These are phyloP conservation scores for Litchi chinensis DNA, from an alignment of 345 rosid genomes.

Conservation along the genomic window DNA sequence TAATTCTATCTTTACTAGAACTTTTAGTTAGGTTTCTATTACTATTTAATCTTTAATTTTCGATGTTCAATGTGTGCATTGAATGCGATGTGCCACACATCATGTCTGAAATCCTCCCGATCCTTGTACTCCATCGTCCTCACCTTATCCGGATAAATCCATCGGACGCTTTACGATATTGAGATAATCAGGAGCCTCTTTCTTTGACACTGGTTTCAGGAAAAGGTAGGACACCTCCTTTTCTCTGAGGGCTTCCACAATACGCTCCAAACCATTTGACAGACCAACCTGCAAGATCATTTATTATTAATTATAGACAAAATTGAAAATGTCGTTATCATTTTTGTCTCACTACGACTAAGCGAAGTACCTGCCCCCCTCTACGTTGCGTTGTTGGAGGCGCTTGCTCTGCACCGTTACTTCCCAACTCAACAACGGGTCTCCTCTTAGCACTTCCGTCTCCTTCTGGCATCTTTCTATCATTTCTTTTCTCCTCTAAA, in stretches of 20 bases:
- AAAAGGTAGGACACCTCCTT: constrained; percentile 81
- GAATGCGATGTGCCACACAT: constrained; percentile 73
- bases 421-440: constrained; percentile 60
- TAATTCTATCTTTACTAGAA: too few species aligned
- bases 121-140: constrained; percentile 80
- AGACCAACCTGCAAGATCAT: constrained; percentile 65
- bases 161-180: constrained; percentile 63
- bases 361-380: constrained; percentile 78
- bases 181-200: constrained; percentile 92
- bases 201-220: constrained; percentile 82
- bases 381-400: constrained; percentile 80
- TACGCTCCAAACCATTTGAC: constrained; percentile 73
- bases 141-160: constrained; percentile 95
- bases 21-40: too few species aligned
- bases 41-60: too few species aligned
- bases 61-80: constrained; percentile 88
- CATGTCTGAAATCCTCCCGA: constrained; percentile 78
- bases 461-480: constrained; percentile 64
- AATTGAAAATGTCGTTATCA: background rate
- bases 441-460: constrained; percentile 67
- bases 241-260: constrained; percentile 67
- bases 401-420: constrained; percentile 62
- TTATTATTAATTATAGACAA: background rate
- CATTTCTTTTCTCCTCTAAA: constrained; percentile 63
- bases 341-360: background rate